phyloP scores from a whole-genome alignment of 768 basidiomycete genomes.

The Phylloporus scabripes region DNA sequence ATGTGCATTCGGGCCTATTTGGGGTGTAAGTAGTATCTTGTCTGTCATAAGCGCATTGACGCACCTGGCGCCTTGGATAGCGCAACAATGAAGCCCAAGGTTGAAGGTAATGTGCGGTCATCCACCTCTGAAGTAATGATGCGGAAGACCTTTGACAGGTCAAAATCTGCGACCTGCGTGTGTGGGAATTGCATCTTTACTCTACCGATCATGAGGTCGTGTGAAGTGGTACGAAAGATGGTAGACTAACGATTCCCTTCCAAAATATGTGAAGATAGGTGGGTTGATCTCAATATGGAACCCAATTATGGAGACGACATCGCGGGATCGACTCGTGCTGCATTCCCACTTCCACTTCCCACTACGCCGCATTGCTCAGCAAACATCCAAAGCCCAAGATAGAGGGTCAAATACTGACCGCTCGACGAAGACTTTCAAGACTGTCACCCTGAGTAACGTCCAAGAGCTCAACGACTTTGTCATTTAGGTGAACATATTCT shows the following conservation, averaged over 20 bases:
- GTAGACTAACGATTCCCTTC: slow-evolving; percentile 15
- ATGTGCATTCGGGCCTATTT: background rate
- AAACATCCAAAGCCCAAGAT: background rate
- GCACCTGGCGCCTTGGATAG: slow-evolving; percentile 8
- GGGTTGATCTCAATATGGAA: slow-evolving; percentile 2
- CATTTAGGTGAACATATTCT: too few species aligned
- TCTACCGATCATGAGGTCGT: slow-evolving; percentile 2
- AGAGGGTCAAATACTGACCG: slow-evolving; percentile 5
- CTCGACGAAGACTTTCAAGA: too few species aligned
- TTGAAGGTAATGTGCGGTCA: background rate
- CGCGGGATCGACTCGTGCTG: slow-evolving; percentile 17
- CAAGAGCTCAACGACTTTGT: too few species aligned
- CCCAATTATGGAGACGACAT: slow-evolving; percentile 13
- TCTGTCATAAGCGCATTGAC: background rate
- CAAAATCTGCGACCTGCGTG: slow-evolving; percentile 5
- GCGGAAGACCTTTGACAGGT: slow-evolving; percentile 4
- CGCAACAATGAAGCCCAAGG: slow-evolving; percentile 17
- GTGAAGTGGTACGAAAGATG: too few species aligned
- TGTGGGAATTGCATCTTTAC: slow-evolving; percentile 6
- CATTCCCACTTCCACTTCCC: slow-evolving; percentile 13
- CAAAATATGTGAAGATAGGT: slow-evolving; percentile 12
- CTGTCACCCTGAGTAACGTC: background rate
- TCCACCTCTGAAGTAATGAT: slow-evolving; percentile 7
- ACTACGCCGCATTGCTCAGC: slow-evolving; percentile 5
- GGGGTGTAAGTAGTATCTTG: background rate